A percentile compares a stretch with the other conserved stretches of the same genome.
Evolutionary conservation across 129 eudicot species (phyloP).

Genomic region (Artemisia tridentata): DNA sequence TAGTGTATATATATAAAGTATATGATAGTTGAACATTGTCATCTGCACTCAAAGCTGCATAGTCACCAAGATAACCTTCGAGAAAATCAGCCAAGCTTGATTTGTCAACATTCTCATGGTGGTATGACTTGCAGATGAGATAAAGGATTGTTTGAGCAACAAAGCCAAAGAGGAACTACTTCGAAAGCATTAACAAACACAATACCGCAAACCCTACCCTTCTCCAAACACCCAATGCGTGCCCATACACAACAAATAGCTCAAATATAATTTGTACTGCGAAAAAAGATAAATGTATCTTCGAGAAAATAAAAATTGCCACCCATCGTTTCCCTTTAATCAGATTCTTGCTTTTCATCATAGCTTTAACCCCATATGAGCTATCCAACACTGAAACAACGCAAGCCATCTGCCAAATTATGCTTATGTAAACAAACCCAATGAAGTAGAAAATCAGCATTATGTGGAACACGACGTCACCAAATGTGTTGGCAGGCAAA

Average conservation of each 20-base stretch:
- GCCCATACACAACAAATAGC: conserved; percentile 23
- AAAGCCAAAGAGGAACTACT: conserved; percentile 31
- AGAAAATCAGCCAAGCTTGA: conserved; percentile 27
- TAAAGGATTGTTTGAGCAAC: conserved; percentile 36
- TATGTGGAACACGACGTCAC: background rate
- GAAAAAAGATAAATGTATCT: conserved; percentile 23
- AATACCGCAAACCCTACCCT: conserved; percentile 23
- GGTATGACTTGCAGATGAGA: conserved; percentile 38
- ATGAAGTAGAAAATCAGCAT: conserved; percentile 27
- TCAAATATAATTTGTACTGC: conserved; percentile 27
- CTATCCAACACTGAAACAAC: conserved; percentile 65
- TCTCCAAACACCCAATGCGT: conserved; percentile 17
- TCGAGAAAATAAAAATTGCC: conserved; percentile 30
- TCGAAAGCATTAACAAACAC: conserved; percentile 24
- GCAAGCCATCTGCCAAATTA: conserved; percentile 70
- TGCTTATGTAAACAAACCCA: conserved; percentile 52
- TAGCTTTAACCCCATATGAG: conserved; percentile 47
- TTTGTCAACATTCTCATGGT: conserved; percentile 38
- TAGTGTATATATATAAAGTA: too few relatives aligned
- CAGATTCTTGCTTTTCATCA: conserved; percentile 52
- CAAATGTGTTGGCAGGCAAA: conserved; percentile 10
- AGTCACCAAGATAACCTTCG: conserved; percentile 35
- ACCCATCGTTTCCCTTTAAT: conserved; percentile 53
- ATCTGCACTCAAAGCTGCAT: conserved; percentile 22
- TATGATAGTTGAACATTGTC: conserved; percentile 24